These are phyloP conservation scores for Astragalus membranaceus DNA, from an alignment of 306 rosid genomes.

Conservation along the genomic window DNA sequence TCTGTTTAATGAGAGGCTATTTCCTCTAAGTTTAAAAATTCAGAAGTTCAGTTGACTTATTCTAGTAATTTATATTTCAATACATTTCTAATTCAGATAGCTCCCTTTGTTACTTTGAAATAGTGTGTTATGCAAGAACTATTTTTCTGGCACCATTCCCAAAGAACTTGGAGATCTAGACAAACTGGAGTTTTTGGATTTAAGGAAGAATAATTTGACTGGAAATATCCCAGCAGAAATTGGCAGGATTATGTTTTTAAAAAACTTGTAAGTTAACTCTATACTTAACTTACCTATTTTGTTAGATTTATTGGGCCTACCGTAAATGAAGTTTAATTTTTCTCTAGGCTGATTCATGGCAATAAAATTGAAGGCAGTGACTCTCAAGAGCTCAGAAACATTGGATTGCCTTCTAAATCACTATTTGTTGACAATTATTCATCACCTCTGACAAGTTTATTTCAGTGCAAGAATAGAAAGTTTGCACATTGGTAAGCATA, in stretches of 20 bases:
- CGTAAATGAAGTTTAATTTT: slow-evolving; percentile 13
- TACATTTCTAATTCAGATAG: slow-evolving; percentile 2
- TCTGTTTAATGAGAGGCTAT: not conserved
- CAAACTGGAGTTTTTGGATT: slow-evolving; percentile 60
- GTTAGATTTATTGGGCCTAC: slow-evolving; percentile 8
- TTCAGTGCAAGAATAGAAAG: slow-evolving; percentile 46
- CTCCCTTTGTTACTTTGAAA: slow-evolving; percentile 21
- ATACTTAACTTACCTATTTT: not conserved
- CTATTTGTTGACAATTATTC: slow-evolving; percentile 36
- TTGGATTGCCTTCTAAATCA: slow-evolving; percentile 33
- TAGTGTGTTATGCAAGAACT: slow-evolving; percentile 67
- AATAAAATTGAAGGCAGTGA: slow-evolving; percentile 51
- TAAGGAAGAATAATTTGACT: slow-evolving; percentile 59
- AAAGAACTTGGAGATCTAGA: slow-evolving; percentile 58
- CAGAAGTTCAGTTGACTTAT: not conserved
- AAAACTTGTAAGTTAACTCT: slow-evolving; percentile 56
- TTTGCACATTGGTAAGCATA: slow-evolving; percentile 53
- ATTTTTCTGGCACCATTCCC: slow-evolving; percentile 65
- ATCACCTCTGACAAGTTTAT: slow-evolving; percentile 19
- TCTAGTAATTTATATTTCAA: not conserved
- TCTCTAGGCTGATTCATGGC: slow-evolving; percentile 49
- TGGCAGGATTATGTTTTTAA: slow-evolving; percentile 34
- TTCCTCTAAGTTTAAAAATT: not conserved
- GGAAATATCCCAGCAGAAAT: slow-evolving; percentile 60
- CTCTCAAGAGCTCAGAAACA: slow-evolving; percentile 28